These are phyloP conservation scores for Penicillium antarcticum DNA, from an alignment of 495 filamentous ascomycete genomes.

Conservation along the genomic window DNA sequence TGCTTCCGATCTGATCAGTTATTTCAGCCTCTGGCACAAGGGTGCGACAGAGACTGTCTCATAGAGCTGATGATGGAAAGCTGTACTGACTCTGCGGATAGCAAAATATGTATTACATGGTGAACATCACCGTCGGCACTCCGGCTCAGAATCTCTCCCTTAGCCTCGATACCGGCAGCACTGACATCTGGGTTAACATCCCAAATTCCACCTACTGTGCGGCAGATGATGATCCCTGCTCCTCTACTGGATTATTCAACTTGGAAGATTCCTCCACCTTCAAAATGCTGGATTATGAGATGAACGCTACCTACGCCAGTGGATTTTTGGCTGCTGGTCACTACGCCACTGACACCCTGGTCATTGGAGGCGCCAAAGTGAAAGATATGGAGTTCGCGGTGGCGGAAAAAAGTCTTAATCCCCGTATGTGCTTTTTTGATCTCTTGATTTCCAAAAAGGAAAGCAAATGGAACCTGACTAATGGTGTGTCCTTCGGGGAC, in stretches of 20 bases:
- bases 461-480: not conserved
- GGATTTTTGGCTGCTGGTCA: conserved; percentile 67
- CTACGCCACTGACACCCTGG: conserved; percentile 73
- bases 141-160: conserved; percentile 56
- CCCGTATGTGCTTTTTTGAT: conserved; percentile 18
- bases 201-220: conserved; percentile 22
- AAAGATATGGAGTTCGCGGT: conserved; percentile 69
- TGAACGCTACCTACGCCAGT: conserved; percentile 80
- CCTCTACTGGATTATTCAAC: conserved; percentile 45
- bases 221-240: conserved; percentile 41
- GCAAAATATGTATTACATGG: conserved; percentile 62
- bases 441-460: not conserved
- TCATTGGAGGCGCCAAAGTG: conserved; percentile 57
- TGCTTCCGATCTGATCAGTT: not conserved
- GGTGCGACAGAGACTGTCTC: not conserved
- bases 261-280: conserved; percentile 66
- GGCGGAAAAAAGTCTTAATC: conserved; percentile 59
- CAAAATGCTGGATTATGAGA: conserved; percentile 58
- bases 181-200: conserved; percentile 65
- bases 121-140: conserved; percentile 66
- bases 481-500: not conserved
- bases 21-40: not conserved
- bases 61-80: not conserved
- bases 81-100: conserved; percentile 8
- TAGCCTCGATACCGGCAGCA: conserved; percentile 73